phyloP scores from a whole-genome alignment of 371 early-diverging fungal genomes.

The Mucor sp. region DNA sequence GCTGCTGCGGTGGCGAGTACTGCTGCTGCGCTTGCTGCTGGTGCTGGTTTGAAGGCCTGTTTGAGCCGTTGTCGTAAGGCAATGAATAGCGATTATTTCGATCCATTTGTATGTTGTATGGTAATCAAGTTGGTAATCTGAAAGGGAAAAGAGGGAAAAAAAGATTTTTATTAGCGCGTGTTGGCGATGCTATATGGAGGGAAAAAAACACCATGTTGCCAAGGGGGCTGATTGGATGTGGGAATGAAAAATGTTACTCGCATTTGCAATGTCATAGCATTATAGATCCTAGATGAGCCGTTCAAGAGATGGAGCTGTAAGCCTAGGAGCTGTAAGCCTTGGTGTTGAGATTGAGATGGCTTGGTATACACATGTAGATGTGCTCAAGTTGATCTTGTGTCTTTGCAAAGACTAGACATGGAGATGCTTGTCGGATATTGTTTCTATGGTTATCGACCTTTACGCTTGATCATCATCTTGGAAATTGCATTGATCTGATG shows the following conservation, averaged over 20 bases:
- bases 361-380: too few relatives aligned
- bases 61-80: constrained; percentile 20
- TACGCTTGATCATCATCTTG: too few relatives aligned
- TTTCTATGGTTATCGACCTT: too few relatives aligned
- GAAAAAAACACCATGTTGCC: too few relatives aligned
- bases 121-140: neutral
- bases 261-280: neutral
- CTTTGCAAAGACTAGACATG: too few relatives aligned
- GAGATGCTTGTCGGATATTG: too few relatives aligned
- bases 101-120: constrained; percentile 14
- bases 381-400: too few relatives aligned
- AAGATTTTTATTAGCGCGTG: constrained; percentile 4
- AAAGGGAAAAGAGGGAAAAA: neutral
- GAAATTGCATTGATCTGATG: too few relatives aligned
- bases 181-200: neutral
- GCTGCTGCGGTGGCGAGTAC: neutral
- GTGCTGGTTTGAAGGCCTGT: constrained; percentile 8
- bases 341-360: too few relatives aligned
- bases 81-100: constrained; percentile 22
- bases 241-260: neutral
- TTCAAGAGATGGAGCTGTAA: too few relatives aligned
- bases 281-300: too few relatives aligned
- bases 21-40: neutral
- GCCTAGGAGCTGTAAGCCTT: too few relatives aligned
- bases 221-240: neutral